These are phyloP conservation scores for Cystofilobasidium capitatum DNA, from an alignment of 768 basidiomycete species.

Conservation along the genomic window DNA sequence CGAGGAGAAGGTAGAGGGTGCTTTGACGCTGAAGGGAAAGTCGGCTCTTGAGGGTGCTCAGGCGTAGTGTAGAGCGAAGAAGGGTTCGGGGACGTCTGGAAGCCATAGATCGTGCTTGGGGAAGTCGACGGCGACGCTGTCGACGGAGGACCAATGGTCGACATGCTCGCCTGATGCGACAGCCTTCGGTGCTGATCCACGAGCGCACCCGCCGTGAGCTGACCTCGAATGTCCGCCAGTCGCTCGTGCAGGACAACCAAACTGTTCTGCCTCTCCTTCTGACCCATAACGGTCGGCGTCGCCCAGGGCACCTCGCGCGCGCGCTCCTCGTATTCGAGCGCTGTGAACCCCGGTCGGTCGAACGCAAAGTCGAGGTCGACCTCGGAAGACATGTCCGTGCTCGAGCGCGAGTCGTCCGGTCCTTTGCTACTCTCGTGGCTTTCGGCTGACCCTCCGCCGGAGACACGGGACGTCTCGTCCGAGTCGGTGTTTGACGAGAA, in stretches of 20 bases:
- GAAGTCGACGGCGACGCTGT: background rate
- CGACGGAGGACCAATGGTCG: background rate
- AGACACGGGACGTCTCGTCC: background rate
- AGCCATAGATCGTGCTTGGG: background rate
- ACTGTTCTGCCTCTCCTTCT: too few species aligned
- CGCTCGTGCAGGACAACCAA: too few species aligned
- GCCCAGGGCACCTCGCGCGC: background rate
- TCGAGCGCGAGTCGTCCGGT: constrained; percentile 7
- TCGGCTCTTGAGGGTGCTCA: background rate
- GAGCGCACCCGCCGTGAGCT: too few species aligned
- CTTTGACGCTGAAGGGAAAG: background rate
- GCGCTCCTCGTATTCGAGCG: background rate
- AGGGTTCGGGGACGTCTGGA: background rate
- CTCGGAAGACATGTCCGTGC: constrained; percentile 12
- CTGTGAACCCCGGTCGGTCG: background rate
- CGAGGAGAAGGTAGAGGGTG: background rate
- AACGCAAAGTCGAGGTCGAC: constrained; percentile 14
- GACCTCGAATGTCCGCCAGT: too few species aligned
- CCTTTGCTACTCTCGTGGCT: background rate
- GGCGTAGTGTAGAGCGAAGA: background rate
- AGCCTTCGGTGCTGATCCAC: too few species aligned
- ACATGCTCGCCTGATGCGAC: background rate
- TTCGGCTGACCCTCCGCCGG: background rate
- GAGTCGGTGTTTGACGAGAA: background rate
- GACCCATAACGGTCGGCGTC: background rate